Conservation (phyloP, 2,329 filamentous ascomycete genomes). For the Rutstroemia sydowiana region DNA sequence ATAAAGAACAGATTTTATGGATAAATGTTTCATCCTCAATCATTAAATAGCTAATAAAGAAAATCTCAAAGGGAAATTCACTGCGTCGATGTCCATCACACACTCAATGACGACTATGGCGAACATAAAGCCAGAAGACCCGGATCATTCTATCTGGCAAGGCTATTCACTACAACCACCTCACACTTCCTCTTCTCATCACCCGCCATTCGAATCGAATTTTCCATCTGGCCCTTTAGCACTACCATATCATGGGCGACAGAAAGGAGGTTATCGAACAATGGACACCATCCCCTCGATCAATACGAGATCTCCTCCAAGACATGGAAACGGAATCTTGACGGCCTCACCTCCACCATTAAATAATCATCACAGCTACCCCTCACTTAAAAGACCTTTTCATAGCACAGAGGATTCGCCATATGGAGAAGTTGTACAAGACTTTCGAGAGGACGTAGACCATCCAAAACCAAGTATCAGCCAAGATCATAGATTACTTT, state of each 20-base stretch:
- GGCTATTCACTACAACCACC: constrained; percentile 26
- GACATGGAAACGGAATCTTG: constrained; percentile 20
- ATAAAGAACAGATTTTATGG: constrained; percentile 15
- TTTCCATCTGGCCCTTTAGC: constrained; percentile 21
- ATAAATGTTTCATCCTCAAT: constrained; percentile 17
- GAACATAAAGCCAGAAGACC: constrained; percentile 29
- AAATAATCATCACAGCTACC: constrained; percentile 28
- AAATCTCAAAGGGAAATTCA: constrained; percentile 14
- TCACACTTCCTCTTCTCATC: constrained; percentile 17
- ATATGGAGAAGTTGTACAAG: constrained; percentile 25
- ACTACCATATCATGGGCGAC: constrained; percentile 24
- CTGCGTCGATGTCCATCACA: constrained; percentile 28
- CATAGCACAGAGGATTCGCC: constrained; percentile 22
- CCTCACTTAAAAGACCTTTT: constrained; percentile 29
- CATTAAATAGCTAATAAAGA: constrained; percentile 15
- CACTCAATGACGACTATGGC: constrained; percentile 29
- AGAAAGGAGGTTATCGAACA: constrained; percentile 26
- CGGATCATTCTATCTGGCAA: constrained; percentile 28
- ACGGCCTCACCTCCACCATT: constrained; percentile 25
- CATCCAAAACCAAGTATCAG: constrained; percentile 27
- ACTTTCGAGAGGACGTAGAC: constrained; percentile 27
- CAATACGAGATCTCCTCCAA: constrained; percentile 18
- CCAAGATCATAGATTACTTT: constrained; percentile 30
- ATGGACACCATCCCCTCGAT: constrained; percentile 27
- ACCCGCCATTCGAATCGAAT: constrained; percentile 22